Percentiles rank a stretch among this genome's conserved stretches.
Evolutionary conservation across 1,139 yeast species (phyloP).

Genomic region (Geotrichum fermentans): DNA sequence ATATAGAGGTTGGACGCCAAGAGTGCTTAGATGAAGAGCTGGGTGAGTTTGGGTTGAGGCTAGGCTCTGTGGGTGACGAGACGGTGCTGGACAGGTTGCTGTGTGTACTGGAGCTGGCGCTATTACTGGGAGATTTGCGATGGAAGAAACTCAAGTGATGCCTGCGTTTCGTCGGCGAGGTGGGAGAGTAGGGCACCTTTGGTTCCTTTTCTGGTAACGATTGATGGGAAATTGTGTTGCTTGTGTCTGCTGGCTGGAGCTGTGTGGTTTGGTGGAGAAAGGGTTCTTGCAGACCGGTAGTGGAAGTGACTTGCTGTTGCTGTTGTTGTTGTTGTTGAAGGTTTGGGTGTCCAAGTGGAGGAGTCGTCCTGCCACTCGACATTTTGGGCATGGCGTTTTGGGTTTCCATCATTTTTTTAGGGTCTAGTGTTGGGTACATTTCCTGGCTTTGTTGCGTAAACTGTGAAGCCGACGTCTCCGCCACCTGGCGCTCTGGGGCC

Average conservation of each 20-base stretch:
- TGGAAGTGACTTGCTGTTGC: too few relatives aligned
- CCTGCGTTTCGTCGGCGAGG: not conserved
- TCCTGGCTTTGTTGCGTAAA: too few relatives aligned
- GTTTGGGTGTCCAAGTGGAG: not conserved
- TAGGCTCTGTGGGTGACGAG: not conserved
- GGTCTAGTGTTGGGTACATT: too few relatives aligned
- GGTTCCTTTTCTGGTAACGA: not conserved
- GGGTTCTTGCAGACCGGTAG: too few relatives aligned
- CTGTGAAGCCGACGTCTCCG: not conserved
- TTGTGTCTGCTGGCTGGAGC: not conserved
- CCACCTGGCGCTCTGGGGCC: not conserved
- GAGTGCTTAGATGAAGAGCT: not conserved
- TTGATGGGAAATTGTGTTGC: too few relatives aligned
- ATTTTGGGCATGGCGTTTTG: not conserved
- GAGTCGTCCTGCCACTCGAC: not conserved
- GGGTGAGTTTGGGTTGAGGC: not conserved
- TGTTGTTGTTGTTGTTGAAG: conserved; percentile 1
- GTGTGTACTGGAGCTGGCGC: not conserved
- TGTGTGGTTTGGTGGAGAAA: too few relatives aligned
- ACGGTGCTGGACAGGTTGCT: not conserved
- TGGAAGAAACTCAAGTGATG: not conserved
- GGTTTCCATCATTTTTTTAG: not conserved
- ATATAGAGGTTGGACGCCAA: not conserved
- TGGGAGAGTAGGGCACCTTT: not conserved
- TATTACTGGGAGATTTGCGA: not conserved